phyloP scores from a whole-genome alignment of 805 yeast species.

The Candida arabinofermentans region DNA sequence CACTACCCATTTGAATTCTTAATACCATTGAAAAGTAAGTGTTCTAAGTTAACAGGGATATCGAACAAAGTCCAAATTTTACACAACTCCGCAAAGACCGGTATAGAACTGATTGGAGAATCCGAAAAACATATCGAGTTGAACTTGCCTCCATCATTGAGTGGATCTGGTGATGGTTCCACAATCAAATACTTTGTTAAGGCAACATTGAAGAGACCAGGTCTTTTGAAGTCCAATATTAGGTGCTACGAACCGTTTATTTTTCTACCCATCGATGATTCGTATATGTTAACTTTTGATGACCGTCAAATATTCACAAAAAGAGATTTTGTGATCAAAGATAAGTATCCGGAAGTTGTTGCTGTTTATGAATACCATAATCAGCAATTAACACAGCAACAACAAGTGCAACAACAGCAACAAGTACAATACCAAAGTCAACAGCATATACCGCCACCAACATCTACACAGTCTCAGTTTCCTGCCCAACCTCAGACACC shows the following conservation, averaged over 20 bases:
- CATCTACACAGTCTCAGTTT: not conserved
- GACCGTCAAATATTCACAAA: conserved; percentile 43
- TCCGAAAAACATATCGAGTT: conserved; percentile 14
- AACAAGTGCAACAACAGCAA: conserved; percentile 1
- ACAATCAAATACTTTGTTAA: conserved; percentile 51
- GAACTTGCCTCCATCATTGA: conserved; percentile 26
- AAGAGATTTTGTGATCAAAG: conserved; percentile 34
- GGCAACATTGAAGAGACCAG: conserved; percentile 53
- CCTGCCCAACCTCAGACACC: not conserved
- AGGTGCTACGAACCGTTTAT: conserved; percentile 47
- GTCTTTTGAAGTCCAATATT: conserved; percentile 43
- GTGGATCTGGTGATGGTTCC: conserved; percentile 29
- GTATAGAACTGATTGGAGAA: conserved; percentile 7
- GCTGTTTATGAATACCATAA: conserved; percentile 31
- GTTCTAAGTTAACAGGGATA: conserved; percentile 21
- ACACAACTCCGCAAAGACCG: conserved; percentile 6
- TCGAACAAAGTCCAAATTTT: conserved; percentile 10
- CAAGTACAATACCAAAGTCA: conserved; percentile 5
- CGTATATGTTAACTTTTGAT: conserved; percentile 28
- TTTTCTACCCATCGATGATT: conserved; percentile 45
- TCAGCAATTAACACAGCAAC: conserved; percentile 5
- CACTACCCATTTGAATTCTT: conserved; percentile 44
- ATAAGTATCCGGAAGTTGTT: conserved; percentile 41
- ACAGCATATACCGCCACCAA: not conserved
- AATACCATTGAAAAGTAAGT: conserved; percentile 40